These are phyloP conservation scores for Paramecium octaurelia DNA, from an alignment of 73 alveolate genomes.

Conservation along the genomic window DNA sequence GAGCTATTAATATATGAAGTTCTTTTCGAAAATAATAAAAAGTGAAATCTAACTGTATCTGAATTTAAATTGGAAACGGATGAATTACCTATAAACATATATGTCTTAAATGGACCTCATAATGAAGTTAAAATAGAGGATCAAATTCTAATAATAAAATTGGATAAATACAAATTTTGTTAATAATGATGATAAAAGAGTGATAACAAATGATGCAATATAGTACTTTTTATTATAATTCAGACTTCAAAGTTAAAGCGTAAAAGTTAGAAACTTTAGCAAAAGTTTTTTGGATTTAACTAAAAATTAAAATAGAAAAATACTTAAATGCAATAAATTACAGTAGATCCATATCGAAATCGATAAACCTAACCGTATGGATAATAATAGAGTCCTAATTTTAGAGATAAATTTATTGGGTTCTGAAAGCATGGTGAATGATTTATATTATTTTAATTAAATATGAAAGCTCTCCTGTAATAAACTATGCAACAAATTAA, in stretches of 20 bases:
- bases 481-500: neutral
- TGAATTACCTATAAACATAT: neutral
- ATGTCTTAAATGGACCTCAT: neutral
- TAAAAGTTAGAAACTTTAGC: neutral
- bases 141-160: neutral
- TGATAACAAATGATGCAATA: too few species aligned
- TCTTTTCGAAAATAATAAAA: neutral
- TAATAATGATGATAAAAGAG: neutral
- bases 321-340: neutral
- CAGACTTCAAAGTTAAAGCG: neutral
- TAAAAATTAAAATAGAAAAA: neutral
- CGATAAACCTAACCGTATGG: neutral
- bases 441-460: constrained; percentile 8
- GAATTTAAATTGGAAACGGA: neutral
- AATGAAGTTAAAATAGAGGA: neutral
- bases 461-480: neutral
- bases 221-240: too few species aligned
- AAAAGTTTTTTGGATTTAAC: neutral
- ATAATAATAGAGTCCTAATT: neutral
- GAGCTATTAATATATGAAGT: neutral
- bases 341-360: neutral
- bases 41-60: neutral
- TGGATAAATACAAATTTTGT: neutral
- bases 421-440: neutral
- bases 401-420: constrained; percentile 27